Evolutionary conservation across 2,329 filamentous ascomycete genomes (phyloP).

Genomic region (Trichothecium sympodiale): DNA sequence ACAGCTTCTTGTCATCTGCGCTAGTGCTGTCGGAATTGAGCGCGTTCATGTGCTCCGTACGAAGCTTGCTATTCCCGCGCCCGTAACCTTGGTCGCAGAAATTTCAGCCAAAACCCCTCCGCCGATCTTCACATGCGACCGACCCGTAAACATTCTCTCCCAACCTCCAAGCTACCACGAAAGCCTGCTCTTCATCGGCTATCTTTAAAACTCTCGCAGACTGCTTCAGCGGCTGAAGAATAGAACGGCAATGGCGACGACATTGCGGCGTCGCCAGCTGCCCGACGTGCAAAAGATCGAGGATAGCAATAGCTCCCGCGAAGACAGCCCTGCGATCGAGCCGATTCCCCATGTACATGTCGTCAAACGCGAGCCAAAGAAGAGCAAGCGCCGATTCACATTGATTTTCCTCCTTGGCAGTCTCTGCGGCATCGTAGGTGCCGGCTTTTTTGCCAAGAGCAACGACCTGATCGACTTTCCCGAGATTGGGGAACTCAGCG

Average conservation of each 20-base stretch:
- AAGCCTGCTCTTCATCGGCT: too few relatives aligned
- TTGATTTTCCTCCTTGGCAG: slow-evolving; percentile 83
- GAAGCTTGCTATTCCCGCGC: too few relatives aligned
- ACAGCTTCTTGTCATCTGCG: too few relatives aligned
- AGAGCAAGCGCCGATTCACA: slow-evolving; percentile 62
- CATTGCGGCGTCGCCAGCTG: slow-evolving; percentile 5
- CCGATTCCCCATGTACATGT: slow-evolving; percentile 27
- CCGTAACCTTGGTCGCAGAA: too few relatives aligned
- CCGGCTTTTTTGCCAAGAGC: slow-evolving; percentile 79
- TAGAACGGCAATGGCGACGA: slow-evolving; percentile 4
- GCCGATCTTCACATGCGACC: too few relatives aligned
- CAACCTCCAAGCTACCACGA: too few relatives aligned
- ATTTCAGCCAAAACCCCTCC: too few relatives aligned
- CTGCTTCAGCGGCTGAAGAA: too few relatives aligned
- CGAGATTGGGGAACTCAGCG: slow-evolving; percentile 59
- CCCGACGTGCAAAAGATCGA: slow-evolving; percentile 3
- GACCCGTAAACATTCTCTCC: too few relatives aligned
- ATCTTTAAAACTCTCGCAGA: too few relatives aligned
- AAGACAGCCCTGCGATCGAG: slow-evolving; percentile 15
- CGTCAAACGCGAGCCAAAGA: slow-evolving; percentile 33
- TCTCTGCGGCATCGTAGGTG: slow-evolving; percentile 79
- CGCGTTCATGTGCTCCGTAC: too few relatives aligned
- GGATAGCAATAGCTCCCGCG: slow-evolving; percentile 3
- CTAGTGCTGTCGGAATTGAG: too few relatives aligned
- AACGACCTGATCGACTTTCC: slow-evolving; percentile 82